phyloP scores from a whole-genome alignment of 139 green algal species.

The Micractinium conductrix region DNA sequence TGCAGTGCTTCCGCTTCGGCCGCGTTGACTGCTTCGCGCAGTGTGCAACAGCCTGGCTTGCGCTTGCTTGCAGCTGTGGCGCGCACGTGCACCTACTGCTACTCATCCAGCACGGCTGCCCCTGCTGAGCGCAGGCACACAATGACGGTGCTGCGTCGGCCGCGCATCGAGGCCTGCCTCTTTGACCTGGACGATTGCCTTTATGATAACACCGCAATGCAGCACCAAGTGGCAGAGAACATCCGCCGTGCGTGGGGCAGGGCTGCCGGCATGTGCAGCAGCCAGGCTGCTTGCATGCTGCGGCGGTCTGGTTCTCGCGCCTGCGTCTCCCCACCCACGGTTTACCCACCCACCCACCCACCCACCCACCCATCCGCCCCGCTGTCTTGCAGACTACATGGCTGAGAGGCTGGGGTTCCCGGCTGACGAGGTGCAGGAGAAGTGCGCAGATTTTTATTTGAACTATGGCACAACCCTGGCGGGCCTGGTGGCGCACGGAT shows the following conservation, averaged over 20 bases:
- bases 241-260: slow-evolving; percentile 44
- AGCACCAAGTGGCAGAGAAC: slow-evolving; percentile 55
- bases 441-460: slow-evolving; percentile 63
- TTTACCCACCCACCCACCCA: neutral
- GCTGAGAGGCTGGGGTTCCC: slow-evolving; percentile 58
- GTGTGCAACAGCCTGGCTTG: too few species aligned
- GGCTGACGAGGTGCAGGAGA: slow-evolving; percentile 48
- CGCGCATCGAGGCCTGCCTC: slow-evolving; percentile 45
- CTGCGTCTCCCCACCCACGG: neutral
- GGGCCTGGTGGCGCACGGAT: slow-evolving; percentile 64
- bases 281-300: neutral
- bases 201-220: slow-evolving; percentile 53
- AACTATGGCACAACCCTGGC: slow-evolving; percentile 76
- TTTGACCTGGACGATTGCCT: slow-evolving; percentile 73
- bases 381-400: slow-evolving; percentile 66
- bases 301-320: neutral
- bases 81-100: too few species aligned
- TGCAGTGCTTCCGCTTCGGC: too few species aligned
- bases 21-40: too few species aligned
- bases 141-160: slow-evolving; percentile 19
- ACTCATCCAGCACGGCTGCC: too few species aligned
- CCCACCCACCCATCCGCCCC: neutral
- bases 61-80: too few species aligned
- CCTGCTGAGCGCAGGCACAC: too few species aligned
- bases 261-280: too few species aligned